Conservation (phyloP, 192 early-diverging fungal genomes). For the Linnemannia zychae region DNA sequence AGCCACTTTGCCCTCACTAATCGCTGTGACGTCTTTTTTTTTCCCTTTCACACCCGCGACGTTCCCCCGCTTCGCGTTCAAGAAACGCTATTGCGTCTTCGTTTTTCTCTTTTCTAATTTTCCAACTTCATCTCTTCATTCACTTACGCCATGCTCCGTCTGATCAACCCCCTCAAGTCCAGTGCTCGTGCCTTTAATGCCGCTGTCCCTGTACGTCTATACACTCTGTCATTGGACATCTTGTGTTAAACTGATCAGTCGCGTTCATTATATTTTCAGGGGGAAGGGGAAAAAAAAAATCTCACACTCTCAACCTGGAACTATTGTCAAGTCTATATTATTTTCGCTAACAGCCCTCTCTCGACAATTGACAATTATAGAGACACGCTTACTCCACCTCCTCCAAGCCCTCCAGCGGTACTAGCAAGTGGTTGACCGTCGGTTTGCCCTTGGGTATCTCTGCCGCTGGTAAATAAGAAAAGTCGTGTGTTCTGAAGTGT, state of each 20-base stretch:
- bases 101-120: neutral
- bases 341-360: neutral
- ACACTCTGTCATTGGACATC: neutral
- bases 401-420: conserved; percentile 38
- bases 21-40: conserved; percentile 1
- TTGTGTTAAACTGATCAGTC: neutral
- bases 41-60: neutral
- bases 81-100: neutral
- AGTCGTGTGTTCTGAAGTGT: neutral
- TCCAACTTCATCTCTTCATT: neutral
- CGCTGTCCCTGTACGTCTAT: conserved; percentile 34
- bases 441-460: conserved; percentile 39
- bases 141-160: conserved; percentile 29
- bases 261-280: neutral
- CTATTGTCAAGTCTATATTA: neutral
- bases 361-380: neutral
- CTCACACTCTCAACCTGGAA: too few species aligned
- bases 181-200: conserved; percentile 10
- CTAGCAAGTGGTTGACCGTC: conserved; percentile 43
- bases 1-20: neutral
- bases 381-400: conserved; percentile 50
- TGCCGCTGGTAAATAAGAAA: conserved; percentile 34
- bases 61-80: neutral
- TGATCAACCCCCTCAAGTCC: conserved; percentile 52
- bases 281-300: neutral